A percentile compares a stretch with the other conserved stretches of the same genome.
These are phyloP conservation scores for Carallia pectinifolia DNA, from an alignment of 345 rosid species.

Conservation along the genomic window DNA sequence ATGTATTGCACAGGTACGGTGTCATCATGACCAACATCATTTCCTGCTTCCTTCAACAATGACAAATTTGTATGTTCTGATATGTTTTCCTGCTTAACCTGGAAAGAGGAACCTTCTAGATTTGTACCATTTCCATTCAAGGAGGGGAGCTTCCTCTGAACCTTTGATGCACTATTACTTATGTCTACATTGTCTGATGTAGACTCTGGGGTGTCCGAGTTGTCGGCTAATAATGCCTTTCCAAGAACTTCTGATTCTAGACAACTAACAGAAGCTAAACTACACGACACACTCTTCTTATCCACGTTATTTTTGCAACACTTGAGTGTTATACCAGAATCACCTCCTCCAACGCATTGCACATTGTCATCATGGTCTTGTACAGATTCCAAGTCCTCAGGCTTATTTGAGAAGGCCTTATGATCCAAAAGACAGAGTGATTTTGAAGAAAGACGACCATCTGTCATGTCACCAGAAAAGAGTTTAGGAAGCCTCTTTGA, in stretches of 20 bases:
- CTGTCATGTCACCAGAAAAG: slow-evolving; percentile 25
- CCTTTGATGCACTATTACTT: slow-evolving; percentile 20
- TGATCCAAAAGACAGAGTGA: slow-evolving; percentile 34
- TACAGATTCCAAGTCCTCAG: slow-evolving; percentile 35
- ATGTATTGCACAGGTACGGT: background rate
- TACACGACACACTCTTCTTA: too few species aligned
- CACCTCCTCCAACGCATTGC: slow-evolving; percentile 45
- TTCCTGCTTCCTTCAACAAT: slow-evolving; percentile 6
- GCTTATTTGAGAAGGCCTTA: slow-evolving; percentile 27
- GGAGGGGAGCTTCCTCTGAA: slow-evolving; percentile 9
- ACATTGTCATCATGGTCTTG: slow-evolving; percentile 63
- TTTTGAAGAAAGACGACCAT: slow-evolving; percentile 33
- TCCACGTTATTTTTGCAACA: too few species aligned
- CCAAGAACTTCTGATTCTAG: too few species aligned
- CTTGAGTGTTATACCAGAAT: slow-evolving; percentile 12
- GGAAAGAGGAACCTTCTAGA: slow-evolving; percentile 3
- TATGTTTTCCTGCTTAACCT: slow-evolving; percentile 1
- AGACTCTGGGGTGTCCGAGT: slow-evolving; percentile 31
- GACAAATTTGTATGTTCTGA: background rate
- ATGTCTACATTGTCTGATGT: slow-evolving; percentile 23
- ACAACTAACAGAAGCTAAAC: too few species aligned
- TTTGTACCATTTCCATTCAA: background rate
- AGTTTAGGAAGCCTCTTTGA: slow-evolving; percentile 34
- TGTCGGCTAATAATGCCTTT: slow-evolving; percentile 4
- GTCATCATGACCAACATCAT: background rate